A percentile compares a stretch with the other conserved stretches of the same genome.
phyloP scores from a whole-genome alignment of 176 grass and related monocot genomes.

The Melocanna baccifera region DNA sequence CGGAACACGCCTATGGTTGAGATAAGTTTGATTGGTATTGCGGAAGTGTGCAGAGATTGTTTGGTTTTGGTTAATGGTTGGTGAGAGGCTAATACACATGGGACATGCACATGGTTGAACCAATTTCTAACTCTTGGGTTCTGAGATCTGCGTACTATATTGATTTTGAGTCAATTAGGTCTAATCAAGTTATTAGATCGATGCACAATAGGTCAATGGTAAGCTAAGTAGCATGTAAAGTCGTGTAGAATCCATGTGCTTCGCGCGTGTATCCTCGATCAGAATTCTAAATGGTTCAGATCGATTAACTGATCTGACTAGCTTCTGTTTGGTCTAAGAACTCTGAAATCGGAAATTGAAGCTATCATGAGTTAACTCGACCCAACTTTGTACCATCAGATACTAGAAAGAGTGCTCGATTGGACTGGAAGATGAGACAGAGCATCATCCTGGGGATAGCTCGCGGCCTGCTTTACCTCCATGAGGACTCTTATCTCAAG shows the following conservation, averaged over 20 bases:
- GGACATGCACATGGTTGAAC: slow-evolving; percentile 27
- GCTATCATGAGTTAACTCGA: not conserved
- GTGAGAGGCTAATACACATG: not conserved
- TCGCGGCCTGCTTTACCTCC: slow-evolving; percentile 78
- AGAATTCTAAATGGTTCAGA: not conserved
- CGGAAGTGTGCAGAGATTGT: not conserved
- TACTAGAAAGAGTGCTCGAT: slow-evolving; percentile 32
- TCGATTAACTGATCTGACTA: not conserved
- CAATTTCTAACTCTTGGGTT: slow-evolving; percentile 11
- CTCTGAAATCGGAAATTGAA: not conserved
- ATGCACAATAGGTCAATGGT: slow-evolving; percentile 38
- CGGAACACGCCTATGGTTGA: not conserved
- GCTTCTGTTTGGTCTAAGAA: not conserved
- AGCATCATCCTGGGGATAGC: slow-evolving; percentile 79
- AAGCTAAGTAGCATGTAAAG: not conserved
- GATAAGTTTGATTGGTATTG: not conserved
- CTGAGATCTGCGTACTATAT: slow-evolving; percentile 18
- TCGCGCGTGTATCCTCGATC: not conserved
- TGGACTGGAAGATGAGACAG: slow-evolving; percentile 78
- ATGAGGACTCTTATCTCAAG: slow-evolving; percentile 79
- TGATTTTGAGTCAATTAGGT: slow-evolving; percentile 25
- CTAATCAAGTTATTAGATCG: slow-evolving; percentile 3
- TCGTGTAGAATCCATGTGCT: slow-evolving; percentile 3
- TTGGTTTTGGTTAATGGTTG: not conserved
- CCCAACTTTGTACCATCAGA: slow-evolving; percentile 6